A percentile compares a stretch with the other conserved stretches of the same genome.
These are phyloP conservation scores for Capsicum baccatum DNA, from an alignment of 257 asterid genomes.

Conservation along the genomic window DNA sequence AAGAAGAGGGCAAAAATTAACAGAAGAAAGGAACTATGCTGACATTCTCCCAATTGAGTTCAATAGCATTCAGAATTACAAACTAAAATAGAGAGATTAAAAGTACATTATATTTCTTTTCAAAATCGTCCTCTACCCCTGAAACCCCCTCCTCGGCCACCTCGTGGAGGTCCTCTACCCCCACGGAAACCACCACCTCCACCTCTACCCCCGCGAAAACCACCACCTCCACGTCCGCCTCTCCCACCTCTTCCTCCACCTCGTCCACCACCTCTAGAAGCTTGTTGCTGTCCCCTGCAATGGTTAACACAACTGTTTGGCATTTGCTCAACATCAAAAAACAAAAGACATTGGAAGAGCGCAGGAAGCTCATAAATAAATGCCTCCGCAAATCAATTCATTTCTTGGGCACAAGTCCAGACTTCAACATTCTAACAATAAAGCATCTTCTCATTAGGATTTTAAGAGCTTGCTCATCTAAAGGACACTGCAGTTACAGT, in stretches of 20 bases:
- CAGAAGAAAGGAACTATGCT: neutral
- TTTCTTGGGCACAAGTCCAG: neutral
- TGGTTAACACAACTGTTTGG: neutral
- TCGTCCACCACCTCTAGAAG: constrained; percentile 59
- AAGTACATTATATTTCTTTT: constrained; percentile 29
- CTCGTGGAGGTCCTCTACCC: constrained; percentile 67
- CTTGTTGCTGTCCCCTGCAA: constrained; percentile 59
- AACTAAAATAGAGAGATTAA: constrained; percentile 20
- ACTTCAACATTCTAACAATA: neutral
- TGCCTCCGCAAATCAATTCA: neutral
- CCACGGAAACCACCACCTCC: constrained; percentile 63
- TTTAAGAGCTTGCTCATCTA: neutral
- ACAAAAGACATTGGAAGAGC: no score
- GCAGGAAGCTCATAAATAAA: neutral
- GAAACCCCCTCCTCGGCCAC: constrained; percentile 72
- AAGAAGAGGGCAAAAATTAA: constrained; percentile 12
- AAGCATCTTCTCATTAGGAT: neutral
- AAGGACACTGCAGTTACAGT: neutral
- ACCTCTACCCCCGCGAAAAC: constrained; percentile 58
- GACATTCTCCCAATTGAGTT: neutral
- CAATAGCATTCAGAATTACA: constrained; percentile 24
- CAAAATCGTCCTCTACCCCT: constrained; percentile 82
- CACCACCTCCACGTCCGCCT: constrained; percentile 58
- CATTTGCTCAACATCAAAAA: neutral
- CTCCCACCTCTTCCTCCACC: constrained; percentile 59